Conservation (phyloP, 2,329 filamentous ascomycete genomes). For the Aspergillus eucalypticola region DNA sequence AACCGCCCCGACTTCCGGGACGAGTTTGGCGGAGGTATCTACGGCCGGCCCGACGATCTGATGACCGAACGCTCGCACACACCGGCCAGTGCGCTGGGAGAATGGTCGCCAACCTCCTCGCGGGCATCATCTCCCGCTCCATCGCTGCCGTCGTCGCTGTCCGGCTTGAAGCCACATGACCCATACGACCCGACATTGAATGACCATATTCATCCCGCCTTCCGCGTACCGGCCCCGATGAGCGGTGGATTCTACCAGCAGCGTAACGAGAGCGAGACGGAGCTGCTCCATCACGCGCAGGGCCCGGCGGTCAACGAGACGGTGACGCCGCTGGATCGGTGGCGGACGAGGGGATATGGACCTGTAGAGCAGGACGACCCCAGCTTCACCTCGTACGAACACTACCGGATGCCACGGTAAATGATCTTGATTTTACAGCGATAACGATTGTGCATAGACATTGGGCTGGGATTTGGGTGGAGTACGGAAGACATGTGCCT, state of each 20-base stretch:
- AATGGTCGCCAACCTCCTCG: conserved; percentile 43
- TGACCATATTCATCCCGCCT: conserved; percentile 38
- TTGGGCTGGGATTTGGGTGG: conserved; percentile 6
- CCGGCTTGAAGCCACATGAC: conserved; percentile 29
- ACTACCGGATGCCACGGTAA: conserved; percentile 31
- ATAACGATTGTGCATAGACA: conserved; percentile 3
- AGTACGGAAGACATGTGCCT: conserved; percentile 6
- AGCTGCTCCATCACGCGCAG: conserved; percentile 41
- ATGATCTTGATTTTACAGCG: conserved; percentile 1
- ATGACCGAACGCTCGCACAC: conserved; percentile 49
- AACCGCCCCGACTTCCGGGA: conserved; percentile 84
- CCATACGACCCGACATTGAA: conserved; percentile 25
- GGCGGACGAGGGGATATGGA: conserved; percentile 40
- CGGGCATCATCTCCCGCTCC: conserved; percentile 43
- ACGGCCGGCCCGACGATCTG: conserved; percentile 47
- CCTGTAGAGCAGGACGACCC: conserved; percentile 40
- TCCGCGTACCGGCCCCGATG: conserved; percentile 32
- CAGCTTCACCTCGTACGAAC: conserved; percentile 36
- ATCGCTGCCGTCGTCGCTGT: conserved; percentile 36
- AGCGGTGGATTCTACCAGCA: conserved; percentile 34
- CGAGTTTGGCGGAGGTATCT: conserved; percentile 74
- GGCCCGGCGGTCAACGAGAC: conserved; percentile 26
- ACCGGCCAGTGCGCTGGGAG: conserved; percentile 39
- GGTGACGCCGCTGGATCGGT: conserved; percentile 32
- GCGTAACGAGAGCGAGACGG: conserved; percentile 42